Evolutionary conservation across 257 asterid genomes (phyloP).

Genomic region (Plantago ovata): DNA sequence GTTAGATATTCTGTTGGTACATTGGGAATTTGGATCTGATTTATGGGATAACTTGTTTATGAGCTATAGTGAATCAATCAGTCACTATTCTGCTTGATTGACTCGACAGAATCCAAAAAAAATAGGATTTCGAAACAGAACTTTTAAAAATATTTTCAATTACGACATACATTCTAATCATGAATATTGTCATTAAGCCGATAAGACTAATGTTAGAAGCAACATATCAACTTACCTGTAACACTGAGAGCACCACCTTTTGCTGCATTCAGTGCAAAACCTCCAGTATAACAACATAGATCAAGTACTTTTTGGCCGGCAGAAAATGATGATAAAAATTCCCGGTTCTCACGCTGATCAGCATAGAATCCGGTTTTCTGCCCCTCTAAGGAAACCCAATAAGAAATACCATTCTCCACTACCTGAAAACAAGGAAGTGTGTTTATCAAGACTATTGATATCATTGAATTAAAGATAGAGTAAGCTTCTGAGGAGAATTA

Average conservation of each 20-base stretch:
- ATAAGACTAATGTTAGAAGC: conserved; percentile 7
- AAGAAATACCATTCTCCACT: conserved; percentile 74
- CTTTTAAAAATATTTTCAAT: too few relatives aligned
- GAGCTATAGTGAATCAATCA: neutral
- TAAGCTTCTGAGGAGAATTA: too few relatives aligned
- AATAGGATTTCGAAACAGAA: too few relatives aligned
- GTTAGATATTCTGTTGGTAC: neutral
- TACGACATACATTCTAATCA: too few relatives aligned
- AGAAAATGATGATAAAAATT: conserved; percentile 71
- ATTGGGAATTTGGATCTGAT: neutral
- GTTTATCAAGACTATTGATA: neutral
- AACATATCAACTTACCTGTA: conserved; percentile 46
- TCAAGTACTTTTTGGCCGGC: conserved; percentile 72
- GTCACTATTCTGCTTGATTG: too few relatives aligned
- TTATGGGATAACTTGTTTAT: conserved; percentile 3
- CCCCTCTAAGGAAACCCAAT: conserved; percentile 81
- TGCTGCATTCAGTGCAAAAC: conserved; percentile 90
- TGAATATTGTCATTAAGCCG: too few relatives aligned
- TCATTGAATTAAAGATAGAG: too few relatives aligned
- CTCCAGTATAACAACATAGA: conserved; percentile 92
- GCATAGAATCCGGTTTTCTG: conserved; percentile 98
- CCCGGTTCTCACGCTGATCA: conserved; percentile 94
- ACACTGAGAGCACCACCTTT: conserved; percentile 72
- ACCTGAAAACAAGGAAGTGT: conserved; percentile 36
- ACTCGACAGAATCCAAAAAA: too few relatives aligned